Evolutionary conservation across 208 protist genomes (phyloP), one percentile per base, ranked within the genome.

Genomic region (Tritrichomonas musculus): DNA sequence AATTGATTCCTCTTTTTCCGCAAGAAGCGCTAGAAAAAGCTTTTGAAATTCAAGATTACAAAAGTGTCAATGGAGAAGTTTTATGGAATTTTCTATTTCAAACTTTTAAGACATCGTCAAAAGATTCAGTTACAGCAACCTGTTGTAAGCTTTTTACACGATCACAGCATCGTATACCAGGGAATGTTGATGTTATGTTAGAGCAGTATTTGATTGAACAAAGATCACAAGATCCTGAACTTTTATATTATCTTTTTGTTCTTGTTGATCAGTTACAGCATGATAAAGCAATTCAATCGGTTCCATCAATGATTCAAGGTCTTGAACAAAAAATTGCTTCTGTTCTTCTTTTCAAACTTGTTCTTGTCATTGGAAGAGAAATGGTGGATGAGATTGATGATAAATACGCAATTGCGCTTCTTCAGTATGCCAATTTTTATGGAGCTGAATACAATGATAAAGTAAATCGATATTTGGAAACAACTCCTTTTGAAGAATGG

Each of bases 191-290:
- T 57, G 47, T 88, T 55, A 60, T 88, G 17, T 25, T 88, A 3
- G 77, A 88, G 57, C 53, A 88, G n/a, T 60, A 57, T 57, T 39
- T 88, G 25, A 82, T 82, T 39, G 77, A 88, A 20, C 41, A 88
- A 49, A 49, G 47, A 22, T 22, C 17, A 1, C 53, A 44, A 30
- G 77, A 88, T 57, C 77, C 77, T 20, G 77, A 88, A 39, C 17
- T 88, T 2, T 30, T 88, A 27, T 88, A 53, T 36, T 88, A 88
- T 57, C 14, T 25, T n/a, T 88, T 88, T 39, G 47, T 88, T 8
- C 30, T 88, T n/a, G 47, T 88, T 57, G 77, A 88, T 47, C 8
- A 49, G 33, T 4, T 57, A 9, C 14, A 88, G 13, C 77, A 88
- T 39, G 77, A 88, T 27, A 53, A 88, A 57, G 77, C 77, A 2